Conservation (phyloP, 257 asterid species). For the Petunia axillaris region DNA sequence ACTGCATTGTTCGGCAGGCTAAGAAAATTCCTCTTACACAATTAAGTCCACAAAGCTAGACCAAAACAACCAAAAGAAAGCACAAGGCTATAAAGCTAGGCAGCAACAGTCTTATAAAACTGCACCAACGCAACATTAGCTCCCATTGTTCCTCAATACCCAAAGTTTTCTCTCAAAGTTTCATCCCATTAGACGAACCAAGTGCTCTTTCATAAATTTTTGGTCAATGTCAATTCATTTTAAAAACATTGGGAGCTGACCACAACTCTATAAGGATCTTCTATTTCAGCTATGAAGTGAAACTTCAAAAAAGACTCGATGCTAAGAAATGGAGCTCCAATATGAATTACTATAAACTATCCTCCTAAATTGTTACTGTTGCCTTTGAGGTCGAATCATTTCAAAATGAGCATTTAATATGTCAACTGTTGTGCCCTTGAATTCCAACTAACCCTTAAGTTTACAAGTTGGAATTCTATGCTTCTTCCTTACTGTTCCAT, state of each 20-base stretch:
- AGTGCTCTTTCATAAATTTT: neutral
- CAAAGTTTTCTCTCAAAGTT: neutral
- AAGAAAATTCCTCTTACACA: neutral
- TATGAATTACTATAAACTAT: neutral
- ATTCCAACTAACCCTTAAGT: neutral
- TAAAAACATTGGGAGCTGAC: neutral
- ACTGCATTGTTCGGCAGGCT: neutral
- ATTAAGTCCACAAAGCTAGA: neutral
- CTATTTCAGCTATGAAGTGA: neutral
- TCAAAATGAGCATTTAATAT: neutral
- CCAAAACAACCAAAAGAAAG: neutral
- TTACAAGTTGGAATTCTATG: neutral
- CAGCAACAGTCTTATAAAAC: neutral
- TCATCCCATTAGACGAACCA: neutral
- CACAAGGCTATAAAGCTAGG: neutral
- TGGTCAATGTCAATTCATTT: no score
- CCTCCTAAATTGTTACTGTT: neutral
- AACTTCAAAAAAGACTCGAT: neutral
- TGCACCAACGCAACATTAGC: neutral
- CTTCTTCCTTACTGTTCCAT: neutral
- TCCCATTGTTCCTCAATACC: neutral
- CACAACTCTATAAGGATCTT: neutral
- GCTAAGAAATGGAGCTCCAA: neutral
- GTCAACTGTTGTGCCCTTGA: neutral
- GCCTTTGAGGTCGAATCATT: neutral